Conservation (phyloP, 305 asterid genomes). For the Fraxinus dipetala region DNA sequence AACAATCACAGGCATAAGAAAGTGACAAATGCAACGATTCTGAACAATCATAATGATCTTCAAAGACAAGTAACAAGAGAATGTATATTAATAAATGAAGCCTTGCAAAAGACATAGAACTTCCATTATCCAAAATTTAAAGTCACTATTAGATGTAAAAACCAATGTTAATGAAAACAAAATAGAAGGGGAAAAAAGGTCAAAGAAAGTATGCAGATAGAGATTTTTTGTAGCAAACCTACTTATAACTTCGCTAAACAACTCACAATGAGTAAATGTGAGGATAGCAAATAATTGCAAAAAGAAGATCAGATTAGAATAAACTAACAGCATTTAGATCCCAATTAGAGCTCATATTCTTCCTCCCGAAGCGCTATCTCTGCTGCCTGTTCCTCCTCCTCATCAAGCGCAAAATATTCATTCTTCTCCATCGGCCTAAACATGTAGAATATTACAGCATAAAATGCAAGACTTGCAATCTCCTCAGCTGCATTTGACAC, state of each 20-base stretch:
- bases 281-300: slow-evolving; percentile 21
- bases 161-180: slow-evolving; percentile 25
- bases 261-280: slow-evolving; percentile 21
- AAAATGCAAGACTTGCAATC: slow-evolving; percentile 83
- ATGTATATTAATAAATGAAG: not conserved
- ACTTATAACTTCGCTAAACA: slow-evolving; percentile 35
- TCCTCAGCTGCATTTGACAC: slow-evolving; percentile 96
- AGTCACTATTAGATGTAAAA: slow-evolving; percentile 22
- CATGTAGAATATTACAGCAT: slow-evolving; percentile 82
- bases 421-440: slow-evolving; percentile 93
- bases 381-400: slow-evolving; percentile 93
- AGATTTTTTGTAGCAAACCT: slow-evolving; percentile 28
- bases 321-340: slow-evolving; percentile 22
- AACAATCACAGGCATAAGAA: not conserved
- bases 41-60: slow-evolving; percentile 5
- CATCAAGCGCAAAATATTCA: slow-evolving; percentile 84
- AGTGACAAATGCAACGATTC: slow-evolving; percentile 11
- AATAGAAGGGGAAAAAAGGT: slow-evolving; percentile 2
- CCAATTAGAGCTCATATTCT: slow-evolving; percentile 80
- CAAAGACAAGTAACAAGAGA: not conserved
- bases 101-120: slow-evolving; percentile 14
- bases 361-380: slow-evolving; percentile 88
- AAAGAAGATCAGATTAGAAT: slow-evolving; percentile 17
- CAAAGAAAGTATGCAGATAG: slow-evolving; percentile 28
- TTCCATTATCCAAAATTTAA: slow-evolving; percentile 25